Evolutionary conservation across 129 eudicot genomes (phyloP).

Genomic region (Smallanthus sonchifolius): DNA sequence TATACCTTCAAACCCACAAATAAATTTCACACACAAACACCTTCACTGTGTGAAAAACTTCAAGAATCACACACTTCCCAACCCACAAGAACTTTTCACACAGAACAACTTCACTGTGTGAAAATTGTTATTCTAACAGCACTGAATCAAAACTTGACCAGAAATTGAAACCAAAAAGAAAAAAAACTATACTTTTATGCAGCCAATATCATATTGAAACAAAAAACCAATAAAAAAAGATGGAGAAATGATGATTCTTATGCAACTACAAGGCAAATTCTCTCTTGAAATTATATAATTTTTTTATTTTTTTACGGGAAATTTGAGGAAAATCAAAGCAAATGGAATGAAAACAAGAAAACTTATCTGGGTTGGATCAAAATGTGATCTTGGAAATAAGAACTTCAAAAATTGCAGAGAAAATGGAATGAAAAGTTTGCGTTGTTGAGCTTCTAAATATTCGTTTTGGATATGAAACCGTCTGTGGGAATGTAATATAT

Average conservation of each 20-base stretch:
- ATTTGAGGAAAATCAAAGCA: constrained; percentile 11
- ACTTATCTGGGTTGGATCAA: constrained; percentile 28
- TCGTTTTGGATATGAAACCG: constrained; percentile 29
- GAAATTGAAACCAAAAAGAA: background rate
- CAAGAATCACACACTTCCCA: constrained; percentile 5
- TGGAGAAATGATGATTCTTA: constrained; percentile 12
- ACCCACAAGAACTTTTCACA: constrained; percentile 22
- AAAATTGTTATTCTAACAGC: background rate
- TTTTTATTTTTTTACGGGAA: background rate
- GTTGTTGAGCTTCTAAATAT: constrained; percentile 26
- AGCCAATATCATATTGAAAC: constrained; percentile 13
- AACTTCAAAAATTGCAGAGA: background rate
- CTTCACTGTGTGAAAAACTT: constrained; percentile 11
- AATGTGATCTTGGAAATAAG: constrained; percentile 20
- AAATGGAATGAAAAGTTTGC: background rate
- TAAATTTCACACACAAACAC: constrained; percentile 22
- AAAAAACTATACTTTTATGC: constrained; percentile 22
- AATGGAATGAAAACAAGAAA: constrained; percentile 15
- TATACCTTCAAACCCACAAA: constrained; percentile 13
- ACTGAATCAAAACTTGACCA: background rate
- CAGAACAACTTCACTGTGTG: constrained; percentile 19
- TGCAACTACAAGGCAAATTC: constrained; percentile 13
- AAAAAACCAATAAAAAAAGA: background rate
- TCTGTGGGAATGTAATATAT: background rate
- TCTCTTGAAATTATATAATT: constrained; percentile 2